Evolutionary conservation across 1,139 yeast species (phyloP), one percentile per base, ranked within the genome.

Genomic region (Debaryomyces sp.): DNA sequence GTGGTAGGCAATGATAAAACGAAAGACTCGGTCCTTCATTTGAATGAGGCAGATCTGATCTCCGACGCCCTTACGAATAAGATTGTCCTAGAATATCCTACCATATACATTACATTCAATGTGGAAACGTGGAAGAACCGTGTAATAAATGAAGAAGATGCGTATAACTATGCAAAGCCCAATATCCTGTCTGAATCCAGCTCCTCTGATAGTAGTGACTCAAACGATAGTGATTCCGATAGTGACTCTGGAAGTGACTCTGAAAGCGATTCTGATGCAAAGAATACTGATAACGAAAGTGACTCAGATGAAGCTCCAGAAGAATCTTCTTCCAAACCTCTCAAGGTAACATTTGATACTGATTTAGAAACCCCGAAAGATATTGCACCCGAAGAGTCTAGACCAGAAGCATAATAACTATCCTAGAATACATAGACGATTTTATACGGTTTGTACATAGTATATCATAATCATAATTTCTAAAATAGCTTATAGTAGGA

Each of bases 71-170:
- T 91, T 35, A 67, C 71, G 48, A 82, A 82, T 45, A 75, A 77
- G 49, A 75, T 84, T 0, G 89, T 91, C 0, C 70, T 90, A 35
- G 97, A 90, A 62, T 89, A 79, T 57, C 96, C 97, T 0, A 86
- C 92, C 0, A 70, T 89, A 4, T 78, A 73, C 50, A 73, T 87
- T 5, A 67, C 78, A 1, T 53, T 58, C 13, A 45, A 50, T 23
- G 54, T 51, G 2, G 55, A 51, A 1, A 49, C 53, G 0, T 45
- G 62, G 48, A 48, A 47, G 8, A 61, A 57, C 2, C 50, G 46
- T 23, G 50, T 56, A 2, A 55, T 56, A 1, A 49, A 47, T 5
- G 51, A 53, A 24, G 50, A 48, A 2, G 51, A 51, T 5, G 71
- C 72, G 0, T 70, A 68, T 47, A 36, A 50, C 36, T 15, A 53